Base-by-base conservation (phyloP, 345 rosid species). In the Gossypium sturtianum region DNA sequence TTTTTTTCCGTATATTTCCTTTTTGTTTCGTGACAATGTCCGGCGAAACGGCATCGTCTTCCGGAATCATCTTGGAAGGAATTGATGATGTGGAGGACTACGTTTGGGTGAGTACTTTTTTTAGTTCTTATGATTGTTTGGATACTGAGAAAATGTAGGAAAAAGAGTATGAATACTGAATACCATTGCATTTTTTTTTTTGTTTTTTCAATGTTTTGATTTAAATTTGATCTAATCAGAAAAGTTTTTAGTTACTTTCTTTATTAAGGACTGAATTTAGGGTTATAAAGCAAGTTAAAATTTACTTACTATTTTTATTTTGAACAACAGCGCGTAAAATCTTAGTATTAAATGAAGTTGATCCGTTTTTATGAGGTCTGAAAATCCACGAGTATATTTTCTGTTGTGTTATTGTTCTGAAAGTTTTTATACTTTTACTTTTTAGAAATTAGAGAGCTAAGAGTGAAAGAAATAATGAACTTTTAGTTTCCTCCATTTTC, bases 41-140 rank as follows among this genome's bases (percentile, higher is more conserved):
- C 45, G 87, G 69, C 65, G 85, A 81, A 49, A 73, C 74, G 27
- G 61, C 87, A 72, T 73, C 91, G 70, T 68, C 44, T 25, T 84
- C 85, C 23, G 76, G 61, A 19, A 70, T 87, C 43, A 45, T 56
- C 70, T 72, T 89, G 29, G 86, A 87, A 57, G 89, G 89, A 67
- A 79, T 91, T 72, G 87, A 84, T 41, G 89, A 90, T 48, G 94
- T 89, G 12, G 88, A 93, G 27, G 91, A 88, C 41, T 91, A 77
- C 74, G 65, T 80, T 82, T 80, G 83, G 86, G 98, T 91, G 15
- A 75, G 86, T 72, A 12, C 43, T 27, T 48, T 68, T 48, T 74
- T 8, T 60, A 2, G 53, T 61, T 61, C 43, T 38, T 25, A 15
- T 12, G 61, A 63, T n/a, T 73, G 75, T 52, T 80, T 76, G 80